Evolutionary conservation across 106 monocot genomes (phyloP), one percentile per base, ranked within the genome.

Genomic region (Triglochin maritima): DNA sequence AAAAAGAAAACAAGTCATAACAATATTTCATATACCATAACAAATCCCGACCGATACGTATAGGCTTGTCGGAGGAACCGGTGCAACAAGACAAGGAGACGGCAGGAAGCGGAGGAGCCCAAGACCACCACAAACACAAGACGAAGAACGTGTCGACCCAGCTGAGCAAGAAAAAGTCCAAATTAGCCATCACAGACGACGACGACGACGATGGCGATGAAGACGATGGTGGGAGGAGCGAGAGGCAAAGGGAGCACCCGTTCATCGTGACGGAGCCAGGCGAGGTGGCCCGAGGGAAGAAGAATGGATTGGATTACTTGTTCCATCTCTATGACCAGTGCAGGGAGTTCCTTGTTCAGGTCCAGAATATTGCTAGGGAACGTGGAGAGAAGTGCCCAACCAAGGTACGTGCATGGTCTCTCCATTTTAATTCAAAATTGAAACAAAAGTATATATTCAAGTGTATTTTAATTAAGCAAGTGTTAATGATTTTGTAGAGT

Each of bases 181-280:
- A 9, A 15, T 47, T 64, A 12, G 56, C 44, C 10, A 41, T 13
- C 15, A 45, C 56, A 6, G 69, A 69, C 56, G 69, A 69, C 0
- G 69, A 66, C 3, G 78, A 73, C 0, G 49, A 42, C 1, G 63
- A 64, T 4, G 69, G 74, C 2, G 74, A 63, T 1, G 73, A 74
- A 4, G 75, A 62, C 4, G 14, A 43, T 12, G 64, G 71, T 7
- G 74, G 62, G 4, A 79, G 59, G 0, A 76, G 53, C 15, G 86
- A 85, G 80, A 60, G 89, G 62, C 95, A 96, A 69, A 71, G 95
- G 63, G 95, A 96, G 81, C 95, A 95, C 69, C 94, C 94, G 13
- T 95, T 95, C 72, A 85, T 95, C 48, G 95, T 96, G 71, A 96
- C 95, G 68, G 95, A 90, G 76, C 95, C 95, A 7, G 95, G 95